These are phyloP conservation scores for Ophiostoma pallidulum DNA, from an alignment of 2,329 filamentous ascomycete genomes.

Conservation along the genomic window DNA sequence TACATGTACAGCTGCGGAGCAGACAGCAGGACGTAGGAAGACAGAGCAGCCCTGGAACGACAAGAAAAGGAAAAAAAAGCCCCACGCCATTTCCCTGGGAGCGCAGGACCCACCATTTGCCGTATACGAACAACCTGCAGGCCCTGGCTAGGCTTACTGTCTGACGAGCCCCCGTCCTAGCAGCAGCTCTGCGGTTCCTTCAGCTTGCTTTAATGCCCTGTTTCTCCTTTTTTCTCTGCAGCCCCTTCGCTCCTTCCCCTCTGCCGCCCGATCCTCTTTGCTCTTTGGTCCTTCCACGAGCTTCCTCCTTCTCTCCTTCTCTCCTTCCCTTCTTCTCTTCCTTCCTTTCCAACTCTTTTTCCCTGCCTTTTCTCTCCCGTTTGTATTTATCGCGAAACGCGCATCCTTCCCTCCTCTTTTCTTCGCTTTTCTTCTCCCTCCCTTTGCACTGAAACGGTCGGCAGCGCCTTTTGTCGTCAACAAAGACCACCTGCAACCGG, in stretches of 20 bases:
- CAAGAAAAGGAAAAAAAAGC: too few relatives aligned
- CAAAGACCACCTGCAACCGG: not conserved
- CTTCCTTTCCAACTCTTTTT: not conserved
- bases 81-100: conserved; percentile 2
- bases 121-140: not conserved
- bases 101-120: conserved; percentile 1
- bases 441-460: too few relatives aligned
- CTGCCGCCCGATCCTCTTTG: not conserved
- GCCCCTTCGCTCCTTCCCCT: not conserved
- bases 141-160: conserved; percentile 6
- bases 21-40: too few relatives aligned
- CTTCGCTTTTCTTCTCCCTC: not conserved
- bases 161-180: conserved; percentile 4
- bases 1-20: too few relatives aligned
- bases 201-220: conserved; percentile 4
- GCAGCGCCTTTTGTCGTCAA: too few relatives aligned
- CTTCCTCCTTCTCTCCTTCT: not conserved
- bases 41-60: too few relatives aligned
- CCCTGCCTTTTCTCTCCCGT: not conserved
- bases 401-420: conserved; percentile 4
- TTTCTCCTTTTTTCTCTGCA: conserved; percentile 2
- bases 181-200: not conserved
- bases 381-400: too few relatives aligned
- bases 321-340: not conserved
- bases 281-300: not conserved